A percentile compares a stretch with the other conserved stretches of the same genome.
Conservation (phyloP, 176 grass and related monocot genomes). For the Luzula sylvatica region DNA sequence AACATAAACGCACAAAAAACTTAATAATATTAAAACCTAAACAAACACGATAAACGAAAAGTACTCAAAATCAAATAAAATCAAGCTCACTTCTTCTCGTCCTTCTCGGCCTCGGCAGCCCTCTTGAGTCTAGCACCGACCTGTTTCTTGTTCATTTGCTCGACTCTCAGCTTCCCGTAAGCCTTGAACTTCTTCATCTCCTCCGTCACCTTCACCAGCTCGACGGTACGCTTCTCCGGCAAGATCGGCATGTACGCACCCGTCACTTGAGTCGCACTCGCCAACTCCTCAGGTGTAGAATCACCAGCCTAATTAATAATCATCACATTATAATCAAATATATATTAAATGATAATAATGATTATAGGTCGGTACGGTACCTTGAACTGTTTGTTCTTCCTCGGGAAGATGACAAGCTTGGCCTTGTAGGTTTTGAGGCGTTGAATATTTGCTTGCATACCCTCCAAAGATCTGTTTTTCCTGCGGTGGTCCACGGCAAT, state of each 20-base stretch:
- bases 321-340: too few species aligned
- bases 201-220: constrained; percentile 73
- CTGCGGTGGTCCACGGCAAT: constrained; percentile 73
- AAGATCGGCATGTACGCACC: constrained; percentile 66
- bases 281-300: constrained; percentile 70
- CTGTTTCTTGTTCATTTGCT: constrained; percentile 71
- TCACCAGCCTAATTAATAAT: constrained; percentile 59
- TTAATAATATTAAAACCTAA: neutral
- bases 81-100: constrained; percentile 65
- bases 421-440: constrained; percentile 84
- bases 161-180: constrained; percentile 63
- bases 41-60: neutral
- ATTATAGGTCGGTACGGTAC: too few species aligned
- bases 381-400: constrained; percentile 61
- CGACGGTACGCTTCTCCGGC: constrained; percentile 49
- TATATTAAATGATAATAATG: too few species aligned
- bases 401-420: constrained; percentile 84
- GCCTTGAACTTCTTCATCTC: constrained; percentile 83
- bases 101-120: constrained; percentile 67
- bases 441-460: constrained; percentile 57
- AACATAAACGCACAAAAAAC: constrained; percentile 5
- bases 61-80: neutral
- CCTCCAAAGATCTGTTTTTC: constrained; percentile 70
- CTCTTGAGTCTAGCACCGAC: constrained; percentile 49
- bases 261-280: constrained; percentile 70